Evolutionary conservation across 331 rosid genomes (phyloP), one percentile per base, ranked within the genome.

Genomic region (Arachis monticola): DNA sequence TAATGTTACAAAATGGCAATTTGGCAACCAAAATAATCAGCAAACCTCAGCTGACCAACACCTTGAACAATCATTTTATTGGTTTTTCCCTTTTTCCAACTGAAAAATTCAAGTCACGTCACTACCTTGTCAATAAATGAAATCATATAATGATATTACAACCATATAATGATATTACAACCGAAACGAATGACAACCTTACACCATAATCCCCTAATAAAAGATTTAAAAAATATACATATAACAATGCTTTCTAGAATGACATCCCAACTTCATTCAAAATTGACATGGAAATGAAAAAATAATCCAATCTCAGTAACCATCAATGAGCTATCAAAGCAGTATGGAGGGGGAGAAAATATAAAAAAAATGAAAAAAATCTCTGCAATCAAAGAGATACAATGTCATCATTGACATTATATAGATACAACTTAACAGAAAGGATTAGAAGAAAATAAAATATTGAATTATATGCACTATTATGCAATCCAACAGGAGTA

Each of bases 381-480:
- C 22, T 86, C 92, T 90, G 89, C 89, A 90, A 60, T 52, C 62
- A 72, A 74, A 73, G 42, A 44, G 35, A 51, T 50, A 42, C 8
- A 64, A 58, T 72, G 47, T 79, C 59, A 48, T 68, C 51, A 70
- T 46, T 53, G 59, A 57, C 42, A 64, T 53, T 46, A 10, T 13
- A 66, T 17, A 17, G 22, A 17, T 17, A 17, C 22, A 17, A 57
- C 42, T 46, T 13, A 5, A 69, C 30, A 42, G n/a, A 8, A 57
- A 47, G 60, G 13, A 53, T 4, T 10, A 74, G 35, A 17, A 17
- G 22, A 17, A 17, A 52, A 52, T 27, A 41, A 44, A 55, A 17
- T 55, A 32, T 45, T 46, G 67, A 64, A 2, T 35, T 35, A 32
- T 41, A 52, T 41, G 67, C 11, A 35, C 30, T 46, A 8, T 42